Evolutionary conservation across 306 rosid genomes (phyloP).

Genomic region (Echinosophora koreensis): DNA sequence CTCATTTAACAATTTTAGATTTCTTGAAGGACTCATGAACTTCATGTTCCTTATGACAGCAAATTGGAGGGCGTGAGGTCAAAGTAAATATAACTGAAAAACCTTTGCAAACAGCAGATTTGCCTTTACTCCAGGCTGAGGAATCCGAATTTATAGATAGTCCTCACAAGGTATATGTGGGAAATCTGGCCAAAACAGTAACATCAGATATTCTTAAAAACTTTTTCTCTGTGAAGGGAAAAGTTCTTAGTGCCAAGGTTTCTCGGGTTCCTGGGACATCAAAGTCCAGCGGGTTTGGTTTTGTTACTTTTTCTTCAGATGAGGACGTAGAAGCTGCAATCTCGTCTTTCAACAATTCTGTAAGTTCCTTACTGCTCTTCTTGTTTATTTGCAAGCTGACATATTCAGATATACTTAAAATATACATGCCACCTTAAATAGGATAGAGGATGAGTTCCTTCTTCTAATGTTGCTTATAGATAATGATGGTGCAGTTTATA

Average conservation of each 20-base stretch:
- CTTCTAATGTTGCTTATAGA: slow-evolving; percentile 33
- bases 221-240: slow-evolving; percentile 78
- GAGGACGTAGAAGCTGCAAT: slow-evolving; percentile 92
- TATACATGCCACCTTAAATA: slow-evolving; percentile 2
- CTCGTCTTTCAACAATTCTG: slow-evolving; percentile 80
- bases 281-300: slow-evolving; percentile 86
- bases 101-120: slow-evolving; percentile 60
- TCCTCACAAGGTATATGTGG: slow-evolving; percentile 94
- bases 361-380: slow-evolving; percentile 57
- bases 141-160: slow-evolving; percentile 81
- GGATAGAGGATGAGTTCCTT: not conserved
- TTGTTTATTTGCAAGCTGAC: slow-evolving; percentile 24
- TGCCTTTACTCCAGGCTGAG: slow-evolving; percentile 65
- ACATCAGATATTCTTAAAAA: slow-evolving; percentile 71
- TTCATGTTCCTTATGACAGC: slow-evolving; percentile 58
- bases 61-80: slow-evolving; percentile 82
- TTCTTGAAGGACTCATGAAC: slow-evolving; percentile 21
- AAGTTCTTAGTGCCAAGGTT: slow-evolving; percentile 88
- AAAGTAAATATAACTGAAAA: slow-evolving; percentile 91
- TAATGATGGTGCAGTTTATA: slow-evolving; percentile 29
- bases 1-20: slow-evolving; percentile 1
- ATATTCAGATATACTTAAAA: slow-evolving; percentile 25
- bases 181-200: slow-evolving; percentile 86
- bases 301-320: slow-evolving; percentile 83
- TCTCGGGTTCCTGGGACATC: slow-evolving; percentile 95